These are phyloP conservation scores for Phytophthora colocasiae DNA, from an alignment of 352 stramenopile species.

Conservation along the genomic window DNA sequence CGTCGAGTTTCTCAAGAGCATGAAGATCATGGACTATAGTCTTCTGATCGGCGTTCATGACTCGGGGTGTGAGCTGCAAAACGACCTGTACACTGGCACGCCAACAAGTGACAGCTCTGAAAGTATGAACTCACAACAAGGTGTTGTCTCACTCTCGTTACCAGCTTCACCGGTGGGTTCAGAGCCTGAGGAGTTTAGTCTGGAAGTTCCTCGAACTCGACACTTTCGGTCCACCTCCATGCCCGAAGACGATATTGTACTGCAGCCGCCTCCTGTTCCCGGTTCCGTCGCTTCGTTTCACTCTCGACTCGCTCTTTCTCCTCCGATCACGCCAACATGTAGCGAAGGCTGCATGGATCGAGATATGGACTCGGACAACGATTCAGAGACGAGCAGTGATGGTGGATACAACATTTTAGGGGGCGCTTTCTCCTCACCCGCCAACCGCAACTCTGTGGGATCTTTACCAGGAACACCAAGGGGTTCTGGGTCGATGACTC, in stretches of 20 bases:
- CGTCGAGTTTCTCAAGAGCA: constrained; percentile 90
- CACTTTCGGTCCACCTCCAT: constrained; percentile 26
- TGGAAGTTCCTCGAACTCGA: constrained; percentile 9
- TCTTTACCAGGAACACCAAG: constrained; percentile 36
- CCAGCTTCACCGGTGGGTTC: constrained; percentile 42
- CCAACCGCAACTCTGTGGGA: constrained; percentile 17
- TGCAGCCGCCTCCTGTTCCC: constrained; percentile 12
- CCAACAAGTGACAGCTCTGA: constrained; percentile 21
- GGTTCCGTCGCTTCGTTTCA: constrained; percentile 10
- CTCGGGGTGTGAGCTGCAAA: constrained; percentile 60
- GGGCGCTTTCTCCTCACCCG: constrained; percentile 22
- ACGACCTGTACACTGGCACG: constrained; percentile 50
- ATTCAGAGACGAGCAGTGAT: constrained; percentile 57
- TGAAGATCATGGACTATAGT: constrained; percentile 97
- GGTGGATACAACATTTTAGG: constrained; percentile 25
- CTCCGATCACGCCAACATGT: constrained; percentile 32
- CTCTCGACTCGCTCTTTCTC: constrained; percentile 31
- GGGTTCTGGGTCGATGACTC: constrained; percentile 16
- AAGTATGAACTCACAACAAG: constrained; percentile 15
- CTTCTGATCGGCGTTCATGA: constrained; percentile 94
- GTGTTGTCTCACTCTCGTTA: constrained; percentile 40
- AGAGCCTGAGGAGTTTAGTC: not conserved
- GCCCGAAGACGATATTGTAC: constrained; percentile 8
- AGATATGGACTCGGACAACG: constrained; percentile 45
- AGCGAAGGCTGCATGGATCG: constrained; percentile 21